Evolutionary conservation across 164 flowering plant genomes (phyloP).

Genomic region (Brasenia schreberi): DNA sequence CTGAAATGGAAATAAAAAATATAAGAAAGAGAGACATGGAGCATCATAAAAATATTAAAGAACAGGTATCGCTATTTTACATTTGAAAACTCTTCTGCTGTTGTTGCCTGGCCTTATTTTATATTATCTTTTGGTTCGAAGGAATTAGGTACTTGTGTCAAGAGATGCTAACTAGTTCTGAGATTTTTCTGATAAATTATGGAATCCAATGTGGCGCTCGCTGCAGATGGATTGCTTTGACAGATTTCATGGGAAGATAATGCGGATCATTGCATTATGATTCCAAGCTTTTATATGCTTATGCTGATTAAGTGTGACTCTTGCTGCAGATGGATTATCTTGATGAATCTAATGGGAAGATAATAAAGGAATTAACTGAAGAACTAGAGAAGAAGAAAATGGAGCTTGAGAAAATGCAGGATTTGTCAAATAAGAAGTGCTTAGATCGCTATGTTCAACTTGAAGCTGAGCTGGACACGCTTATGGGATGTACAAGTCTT

Average conservation of each 20-base stretch:
- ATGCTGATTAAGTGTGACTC: too few relatives aligned
- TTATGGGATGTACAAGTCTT: not conserved
- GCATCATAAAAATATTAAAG: not conserved
- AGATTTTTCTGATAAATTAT: not conserved
- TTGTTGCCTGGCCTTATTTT: not conserved
- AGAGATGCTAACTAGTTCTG: not conserved
- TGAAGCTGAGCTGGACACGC: not conserved
- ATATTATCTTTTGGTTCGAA: too few relatives aligned
- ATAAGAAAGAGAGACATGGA: slow-evolving; percentile 1
- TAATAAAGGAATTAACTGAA: not conserved
- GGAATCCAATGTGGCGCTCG: not conserved
- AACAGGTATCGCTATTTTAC: not conserved
- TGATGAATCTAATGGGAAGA: not conserved
- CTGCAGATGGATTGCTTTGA: not conserved
- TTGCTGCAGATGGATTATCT: not conserved
- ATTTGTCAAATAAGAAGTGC: not conserved
- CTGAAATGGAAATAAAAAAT: not conserved
- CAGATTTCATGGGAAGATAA: not conserved
- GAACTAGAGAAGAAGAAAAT: not conserved
- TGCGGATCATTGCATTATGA: not conserved
- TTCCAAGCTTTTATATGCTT: not conserved
- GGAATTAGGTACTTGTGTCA: not conserved
- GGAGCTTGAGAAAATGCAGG: not conserved
- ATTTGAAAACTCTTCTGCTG: not conserved
- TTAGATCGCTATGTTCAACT: slow-evolving; percentile 1